Evolutionary conservation across 2,329 filamentous ascomycete species (phyloP).

Genomic region (Talaromyces verruculosus): DNA sequence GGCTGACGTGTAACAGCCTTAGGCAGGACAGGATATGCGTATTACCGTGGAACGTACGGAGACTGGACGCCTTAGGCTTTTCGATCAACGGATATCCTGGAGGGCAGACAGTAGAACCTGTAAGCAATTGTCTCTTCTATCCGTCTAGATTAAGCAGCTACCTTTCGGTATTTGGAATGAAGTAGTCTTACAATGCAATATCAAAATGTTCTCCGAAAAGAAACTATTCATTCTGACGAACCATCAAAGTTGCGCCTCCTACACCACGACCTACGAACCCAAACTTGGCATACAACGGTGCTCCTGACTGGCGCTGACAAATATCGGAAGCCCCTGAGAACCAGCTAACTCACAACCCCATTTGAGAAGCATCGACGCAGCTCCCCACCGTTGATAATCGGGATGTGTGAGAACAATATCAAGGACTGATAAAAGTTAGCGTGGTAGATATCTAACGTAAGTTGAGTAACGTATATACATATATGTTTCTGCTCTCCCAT

Average conservation of each 20-base stretch:
- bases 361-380: constrained; percentile 24
- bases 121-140: neutral
- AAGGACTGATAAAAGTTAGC: constrained; percentile 4
- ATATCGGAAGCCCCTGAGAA: neutral
- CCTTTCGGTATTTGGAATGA: neutral
- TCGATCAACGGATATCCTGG: no score
- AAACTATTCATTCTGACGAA: neutral
- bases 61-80: no score
- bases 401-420: constrained; percentile 25
- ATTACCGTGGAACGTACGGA: no score
- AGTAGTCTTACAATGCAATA: no score
- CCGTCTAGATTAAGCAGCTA: neutral
- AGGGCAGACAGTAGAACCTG: neutral
- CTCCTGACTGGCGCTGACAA: neutral
- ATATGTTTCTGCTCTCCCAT: neutral
- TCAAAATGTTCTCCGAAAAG: neutral
- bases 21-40: no score
- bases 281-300: neutral
- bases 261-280: neutral
- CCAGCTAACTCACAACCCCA: constrained; percentile 25
- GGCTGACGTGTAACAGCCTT: no score
- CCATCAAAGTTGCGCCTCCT: neutral
- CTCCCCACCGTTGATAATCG: constrained; percentile 24
- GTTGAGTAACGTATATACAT: neutral
- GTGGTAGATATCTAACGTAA: neutral